These are phyloP conservation scores for Yamadazyma sp. DNA, from an alignment of 1,139 yeast species.

Conservation along the genomic window DNA sequence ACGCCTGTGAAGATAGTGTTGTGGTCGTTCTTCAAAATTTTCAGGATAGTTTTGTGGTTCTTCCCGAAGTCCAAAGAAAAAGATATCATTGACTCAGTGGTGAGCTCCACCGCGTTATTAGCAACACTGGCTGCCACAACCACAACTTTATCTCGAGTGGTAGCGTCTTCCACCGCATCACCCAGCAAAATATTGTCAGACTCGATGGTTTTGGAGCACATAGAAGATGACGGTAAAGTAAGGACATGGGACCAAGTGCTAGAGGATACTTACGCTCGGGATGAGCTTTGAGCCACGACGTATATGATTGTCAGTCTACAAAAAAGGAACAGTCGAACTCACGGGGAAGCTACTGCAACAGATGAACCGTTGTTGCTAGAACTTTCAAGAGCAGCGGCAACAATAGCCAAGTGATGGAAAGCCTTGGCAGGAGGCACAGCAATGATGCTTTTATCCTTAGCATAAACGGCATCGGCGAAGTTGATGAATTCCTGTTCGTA, in stretches of 20 bases:
- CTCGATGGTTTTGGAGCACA: background rate
- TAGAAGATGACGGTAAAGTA: background rate
- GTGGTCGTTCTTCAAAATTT: constrained; percentile 56
- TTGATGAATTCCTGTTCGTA: constrained; percentile 66
- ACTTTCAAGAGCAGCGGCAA: constrained; percentile 80
- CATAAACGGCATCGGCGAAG: constrained; percentile 66
- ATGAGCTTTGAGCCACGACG: constrained; percentile 11
- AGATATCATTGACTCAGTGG: constrained; percentile 5
- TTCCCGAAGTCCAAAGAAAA: constrained; percentile 10
- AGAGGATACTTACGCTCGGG: constrained; percentile 4
- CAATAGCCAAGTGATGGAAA: constrained; percentile 88
- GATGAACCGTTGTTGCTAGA: constrained; percentile 58
- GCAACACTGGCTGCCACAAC: background rate
- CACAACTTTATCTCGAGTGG: background rate
- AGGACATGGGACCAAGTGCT: constrained; percentile 6
- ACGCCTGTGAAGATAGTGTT: constrained; percentile 55
- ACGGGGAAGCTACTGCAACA: constrained; percentile 43
- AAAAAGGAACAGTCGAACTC: too few species aligned
- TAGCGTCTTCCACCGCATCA: background rate
- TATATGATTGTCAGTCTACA: too few species aligned
- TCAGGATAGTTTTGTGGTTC: constrained; percentile 39
- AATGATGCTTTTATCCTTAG: constrained; percentile 61
- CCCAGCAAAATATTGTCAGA: background rate
- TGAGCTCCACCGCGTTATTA: background rate
- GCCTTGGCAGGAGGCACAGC: constrained; percentile 69